Base-by-base conservation (phyloP, 495 filamentous ascomycete species). In the Penicillium malachiteum region DNA sequence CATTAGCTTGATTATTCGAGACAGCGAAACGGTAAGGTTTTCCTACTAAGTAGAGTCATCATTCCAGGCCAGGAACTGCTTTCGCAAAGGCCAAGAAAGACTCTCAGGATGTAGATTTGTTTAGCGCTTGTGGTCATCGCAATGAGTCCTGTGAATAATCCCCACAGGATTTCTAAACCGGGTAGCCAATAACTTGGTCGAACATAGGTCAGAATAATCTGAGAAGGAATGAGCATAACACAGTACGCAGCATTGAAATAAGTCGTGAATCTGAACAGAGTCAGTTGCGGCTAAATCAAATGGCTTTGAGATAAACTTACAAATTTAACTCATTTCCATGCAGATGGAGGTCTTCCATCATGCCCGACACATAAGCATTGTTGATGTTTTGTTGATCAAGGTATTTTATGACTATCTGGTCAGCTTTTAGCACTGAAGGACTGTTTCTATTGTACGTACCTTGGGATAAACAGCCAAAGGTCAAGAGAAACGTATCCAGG, bases 211-310 rank as follows among this genome's bases (percentile, higher is more conserved):
- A 85, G 58, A 50, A 85, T 75, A 18, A 85, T 71, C 57, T 83
- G 78, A 13, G 77, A 78, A 3, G 83, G 84, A 34, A 86, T 77
- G 52, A 84, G 69, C 54, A 82, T 83, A 14, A 85, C 63, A n/a
- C 85, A 77, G 60, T 84, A 82, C 8, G 83, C 84, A 39, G 78
- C 76, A 8, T 81, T 86, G 70, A 79, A 87, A 43, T 71, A 77
- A 1, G 77, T 80, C 14, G 69, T 73, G 60, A 80, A 68, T 33
- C 67, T 68, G 14, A 7, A 5, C 33, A 32, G 0, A 2, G 41
- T 59, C 14, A 62, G 48, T 26, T 44, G 3, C 7, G 2, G 10
- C 17, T 5, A 7, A 45, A 14, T 12, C 7, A 21, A 8, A 12
- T 13, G 2, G 2, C 5, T 40, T 31, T 7, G 7, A n/a, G 10